These are phyloP conservation scores for Neurospora sp. DNA, from an alignment of 495 filamentous ascomycete species.

Conservation along the genomic window DNA sequence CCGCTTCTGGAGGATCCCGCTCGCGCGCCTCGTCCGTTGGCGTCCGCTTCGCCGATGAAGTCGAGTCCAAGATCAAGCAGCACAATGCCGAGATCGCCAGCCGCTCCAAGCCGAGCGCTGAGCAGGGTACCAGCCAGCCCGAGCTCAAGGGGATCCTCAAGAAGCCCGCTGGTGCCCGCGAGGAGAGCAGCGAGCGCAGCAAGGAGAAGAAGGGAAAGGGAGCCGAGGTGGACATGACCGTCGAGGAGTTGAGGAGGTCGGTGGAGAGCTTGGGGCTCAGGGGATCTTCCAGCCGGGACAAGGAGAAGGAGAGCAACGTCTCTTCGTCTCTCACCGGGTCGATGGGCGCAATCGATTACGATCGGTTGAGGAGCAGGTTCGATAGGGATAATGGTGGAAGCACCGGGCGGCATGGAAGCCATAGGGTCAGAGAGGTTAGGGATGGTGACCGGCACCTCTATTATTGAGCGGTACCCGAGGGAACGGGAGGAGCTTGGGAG, in stretches of 20 bases:
- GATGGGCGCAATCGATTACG: neutral
- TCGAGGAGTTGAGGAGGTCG: conserved; percentile 15
- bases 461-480: neutral
- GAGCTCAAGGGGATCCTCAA: conserved; percentile 25
- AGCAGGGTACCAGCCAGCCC: neutral
- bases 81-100: conserved; percentile 30
- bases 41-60: conserved; percentile 24
- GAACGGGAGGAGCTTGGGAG: neutral
- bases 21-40: neutral
- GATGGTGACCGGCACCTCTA: conserved; percentile 1
- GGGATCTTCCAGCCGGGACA: conserved; percentile 3
- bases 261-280: conserved; percentile 18
- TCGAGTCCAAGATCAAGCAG: conserved; percentile 13
- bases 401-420: neutral
- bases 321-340: conserved; percentile 1
- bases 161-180: conserved; percentile 2
- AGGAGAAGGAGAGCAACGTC: neutral
- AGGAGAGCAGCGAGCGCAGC: neutral
- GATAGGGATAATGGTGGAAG: conserved; percentile 3
- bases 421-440: neutral
- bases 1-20: conserved; percentile 3
- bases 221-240: conserved; percentile 5
- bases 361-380: conserved; percentile 7
- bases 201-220: conserved; percentile 6
- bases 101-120: conserved; percentile 12